Percentiles rank a stretch among this genome's conserved stretches.
phyloP scores from a whole-genome alignment of 768 basidiomycete species.

The Boletus patriciae region DNA sequence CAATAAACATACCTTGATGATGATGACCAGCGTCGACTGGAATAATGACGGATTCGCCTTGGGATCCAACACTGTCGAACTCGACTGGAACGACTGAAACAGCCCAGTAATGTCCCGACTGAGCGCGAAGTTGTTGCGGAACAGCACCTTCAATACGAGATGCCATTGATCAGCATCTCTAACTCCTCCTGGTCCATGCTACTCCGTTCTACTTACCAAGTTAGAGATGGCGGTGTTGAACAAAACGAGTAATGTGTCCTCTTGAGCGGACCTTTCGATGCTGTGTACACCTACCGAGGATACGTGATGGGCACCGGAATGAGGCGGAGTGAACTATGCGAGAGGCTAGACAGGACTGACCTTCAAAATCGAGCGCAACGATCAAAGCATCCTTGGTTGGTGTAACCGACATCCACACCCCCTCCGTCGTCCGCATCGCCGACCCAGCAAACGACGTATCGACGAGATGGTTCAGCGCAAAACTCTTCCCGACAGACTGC shows the following conservation, averaged over 20 bases:
- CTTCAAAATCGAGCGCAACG: conserved; percentile 66
- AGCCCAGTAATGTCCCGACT: conserved; percentile 59
- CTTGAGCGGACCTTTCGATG: conserved; percentile 62
- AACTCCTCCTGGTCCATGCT: no score
- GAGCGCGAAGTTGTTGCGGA: conserved; percentile 65
- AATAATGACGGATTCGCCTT: conserved; percentile 57
- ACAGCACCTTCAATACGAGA: conserved; percentile 46
- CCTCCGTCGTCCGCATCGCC: conserved; percentile 67
- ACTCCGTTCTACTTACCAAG: conserved; percentile 45
- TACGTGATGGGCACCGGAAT: neutral
- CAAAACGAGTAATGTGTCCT: conserved; percentile 60
- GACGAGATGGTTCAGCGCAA: conserved; percentile 55
- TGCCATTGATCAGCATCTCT: neutral
- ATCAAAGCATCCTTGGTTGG: conserved; percentile 54
- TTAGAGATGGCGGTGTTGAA: conserved; percentile 70
- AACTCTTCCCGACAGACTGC: conserved; percentile 65
- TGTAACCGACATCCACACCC: conserved; percentile 68
- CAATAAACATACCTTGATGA: conserved; percentile 50
- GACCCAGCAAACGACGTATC: conserved; percentile 67
- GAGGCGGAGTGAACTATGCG: neutral
- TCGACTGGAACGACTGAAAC: conserved; percentile 62
- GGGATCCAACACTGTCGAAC: conserved; percentile 58
- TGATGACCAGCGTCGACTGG: conserved; percentile 57
- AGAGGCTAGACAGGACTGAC: conserved; percentile 22
- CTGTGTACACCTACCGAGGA: conserved; percentile 50